Conservation (phyloP, 805 yeast species). For the Starmerella sirachaensis region DNA sequence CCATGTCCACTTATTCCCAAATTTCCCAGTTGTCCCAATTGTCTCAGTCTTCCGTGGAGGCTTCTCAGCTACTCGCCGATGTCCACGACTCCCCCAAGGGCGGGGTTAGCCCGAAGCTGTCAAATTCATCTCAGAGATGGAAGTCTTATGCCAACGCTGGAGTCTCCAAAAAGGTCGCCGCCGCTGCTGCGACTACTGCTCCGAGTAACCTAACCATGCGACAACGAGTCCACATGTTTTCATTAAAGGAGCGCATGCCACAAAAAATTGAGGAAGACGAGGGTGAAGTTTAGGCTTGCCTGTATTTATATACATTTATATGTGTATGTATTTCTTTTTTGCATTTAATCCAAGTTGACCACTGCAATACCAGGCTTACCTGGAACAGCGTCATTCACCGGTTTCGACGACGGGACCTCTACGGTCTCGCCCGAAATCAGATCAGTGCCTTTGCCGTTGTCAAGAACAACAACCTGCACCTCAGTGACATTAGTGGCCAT, state of each 20-base stretch:
- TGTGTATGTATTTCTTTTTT: neutral
- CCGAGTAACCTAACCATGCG: constrained; percentile 8
- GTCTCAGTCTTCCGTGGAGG: constrained; percentile 20
- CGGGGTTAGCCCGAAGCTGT: neutral
- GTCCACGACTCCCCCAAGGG: constrained; percentile 6
- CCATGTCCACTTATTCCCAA: constrained; percentile 21
- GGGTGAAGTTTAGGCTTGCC: constrained; percentile 2
- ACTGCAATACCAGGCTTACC: constrained; percentile 84
- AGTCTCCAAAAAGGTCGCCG: neutral
- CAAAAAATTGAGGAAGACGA: constrained; percentile 17
- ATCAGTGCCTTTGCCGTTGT: constrained; percentile 60
- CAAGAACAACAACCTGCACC: constrained; percentile 49
- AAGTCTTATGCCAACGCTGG: constrained; percentile 5
- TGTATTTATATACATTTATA: neutral
- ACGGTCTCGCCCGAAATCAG: constrained; percentile 57
- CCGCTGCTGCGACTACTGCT: constrained; percentile 7
- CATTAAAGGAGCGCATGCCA: constrained; percentile 12
- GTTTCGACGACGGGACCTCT: constrained; percentile 54
- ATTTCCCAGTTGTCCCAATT: constrained; percentile 21
- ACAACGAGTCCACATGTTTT: constrained; percentile 10
- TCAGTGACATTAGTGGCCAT: constrained; percentile 45
- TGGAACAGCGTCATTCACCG: constrained; percentile 75
- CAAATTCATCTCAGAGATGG: constrained; percentile 1
- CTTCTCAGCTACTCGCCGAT: constrained; percentile 10
- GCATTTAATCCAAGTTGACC: constrained; percentile 38